Evolutionary conservation across 1,284 basidiomycete genomes (phyloP).

Genomic region (Trametes hirsuta): DNA sequence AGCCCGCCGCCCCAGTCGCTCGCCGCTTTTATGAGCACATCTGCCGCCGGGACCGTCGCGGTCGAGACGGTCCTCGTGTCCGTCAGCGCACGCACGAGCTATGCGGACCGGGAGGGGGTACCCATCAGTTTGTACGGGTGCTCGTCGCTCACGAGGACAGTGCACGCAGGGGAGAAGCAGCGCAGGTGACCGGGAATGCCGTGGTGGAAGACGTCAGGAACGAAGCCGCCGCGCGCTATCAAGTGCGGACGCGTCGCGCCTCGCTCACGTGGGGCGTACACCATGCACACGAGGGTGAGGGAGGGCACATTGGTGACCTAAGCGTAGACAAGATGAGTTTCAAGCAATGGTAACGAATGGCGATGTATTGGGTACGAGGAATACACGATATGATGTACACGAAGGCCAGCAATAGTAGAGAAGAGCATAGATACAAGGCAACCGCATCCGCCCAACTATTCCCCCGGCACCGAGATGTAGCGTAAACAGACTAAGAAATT

Average conservation of each 20-base stretch:
- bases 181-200: slow-evolving; percentile 25
- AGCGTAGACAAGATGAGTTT: not conserved
- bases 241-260: slow-evolving; percentile 11
- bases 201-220: slow-evolving; percentile 5
- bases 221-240: slow-evolving; percentile 7
- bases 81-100: slow-evolving; percentile 11
- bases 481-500: not conserved
- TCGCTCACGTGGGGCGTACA: slow-evolving; percentile 9
- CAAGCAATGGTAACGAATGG: not conserved
- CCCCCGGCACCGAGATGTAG: not conserved
- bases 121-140: slow-evolving; percentile 12
- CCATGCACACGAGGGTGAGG: not conserved
- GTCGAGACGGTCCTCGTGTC: slow-evolving; percentile 6
- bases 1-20: not conserved
- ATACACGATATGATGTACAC: slow-evolving; percentile 12
- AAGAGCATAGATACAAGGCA: slow-evolving; percentile 12
- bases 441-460: not conserved
- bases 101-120: slow-evolving; percentile 22
- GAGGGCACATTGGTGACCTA: not conserved
- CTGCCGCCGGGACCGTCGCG: slow-evolving; percentile 6
- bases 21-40: slow-evolving; percentile 16
- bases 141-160: slow-evolving; percentile 22
- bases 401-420: not conserved
- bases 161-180: not conserved
- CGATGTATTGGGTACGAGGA: not conserved